Percentiles rank a stretch among this genome's conserved stretches.
These are phyloP conservation scores for Penicillium cataractarum DNA, from an alignment of 495 filamentous ascomycete genomes.

Conservation along the genomic window DNA sequence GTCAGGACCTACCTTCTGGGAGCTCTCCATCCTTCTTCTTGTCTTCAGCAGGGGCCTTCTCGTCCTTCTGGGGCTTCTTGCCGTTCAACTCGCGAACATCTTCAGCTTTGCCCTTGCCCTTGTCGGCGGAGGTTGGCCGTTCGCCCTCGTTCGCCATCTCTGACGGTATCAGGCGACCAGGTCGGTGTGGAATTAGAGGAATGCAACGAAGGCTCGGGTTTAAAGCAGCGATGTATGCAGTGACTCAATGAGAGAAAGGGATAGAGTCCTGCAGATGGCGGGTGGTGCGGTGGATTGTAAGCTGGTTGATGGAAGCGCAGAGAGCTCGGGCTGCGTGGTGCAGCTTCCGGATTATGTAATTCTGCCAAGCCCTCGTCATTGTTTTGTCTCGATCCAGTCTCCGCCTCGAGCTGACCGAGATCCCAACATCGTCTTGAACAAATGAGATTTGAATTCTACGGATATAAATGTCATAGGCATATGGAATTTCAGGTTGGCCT, in stretches of 20 bases:
- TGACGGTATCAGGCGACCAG: conserved; percentile 43
- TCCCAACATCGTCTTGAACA: not conserved
- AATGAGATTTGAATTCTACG: not conserved
- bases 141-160: conserved; percentile 92
- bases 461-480: not conserved
- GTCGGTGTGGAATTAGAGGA: conserved; percentile 21
- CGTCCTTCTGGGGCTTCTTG: conserved; percentile 67
- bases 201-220: conserved; percentile 7
- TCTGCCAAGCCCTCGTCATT: conserved; percentile 35
- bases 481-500: too few relatives aligned
- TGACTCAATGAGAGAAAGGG: conserved; percentile 21
- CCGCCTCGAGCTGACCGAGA: conserved; percentile 5
- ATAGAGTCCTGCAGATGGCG: conserved; percentile 30
- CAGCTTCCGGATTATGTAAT: conserved; percentile 50
- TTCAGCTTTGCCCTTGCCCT: conserved; percentile 92
- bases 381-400: conserved; percentile 14
- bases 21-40: conserved; percentile 72
- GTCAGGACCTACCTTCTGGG: conserved; percentile 54
- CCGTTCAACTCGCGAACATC: conserved; percentile 60
- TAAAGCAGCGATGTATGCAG: conserved; percentile 1
- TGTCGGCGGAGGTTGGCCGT: conserved; percentile 79
- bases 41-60: conserved; percentile 70
- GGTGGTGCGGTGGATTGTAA: conserved; percentile 43
- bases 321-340: conserved; percentile 45
- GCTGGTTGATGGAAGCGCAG: conserved; percentile 47